These are phyloP conservation scores for Aspergillus sclerotialis DNA, from an alignment of 2,329 filamentous ascomycete genomes.

Conservation along the genomic window DNA sequence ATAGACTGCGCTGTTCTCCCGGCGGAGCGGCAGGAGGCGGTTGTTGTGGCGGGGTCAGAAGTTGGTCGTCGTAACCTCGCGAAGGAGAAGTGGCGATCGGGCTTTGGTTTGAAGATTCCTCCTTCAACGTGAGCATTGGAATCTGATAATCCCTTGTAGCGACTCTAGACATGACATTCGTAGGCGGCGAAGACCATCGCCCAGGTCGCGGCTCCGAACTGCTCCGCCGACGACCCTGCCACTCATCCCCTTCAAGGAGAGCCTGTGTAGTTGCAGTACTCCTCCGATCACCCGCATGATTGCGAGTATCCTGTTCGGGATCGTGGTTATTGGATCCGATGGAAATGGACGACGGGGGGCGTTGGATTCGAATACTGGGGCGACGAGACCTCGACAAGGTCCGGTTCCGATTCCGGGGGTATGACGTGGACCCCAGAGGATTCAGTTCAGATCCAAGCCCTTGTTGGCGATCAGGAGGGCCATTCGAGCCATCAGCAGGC, in stretches of 20 bases:
- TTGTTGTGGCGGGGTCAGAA: constrained; percentile 7
- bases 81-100: constrained; percentile 5
- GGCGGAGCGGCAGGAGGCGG: constrained; percentile 10
- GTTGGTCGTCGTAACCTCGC: constrained; percentile 4
- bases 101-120: constrained; percentile 22
- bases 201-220: constrained; percentile 34
- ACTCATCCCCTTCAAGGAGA: constrained; percentile 19
- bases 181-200: constrained; percentile 22
- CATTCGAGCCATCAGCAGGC: constrained; percentile 16
- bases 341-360: constrained; percentile 10
- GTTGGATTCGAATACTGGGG: constrained; percentile 25
- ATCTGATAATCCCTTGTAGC: constrained; percentile 11
- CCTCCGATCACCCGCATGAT: constrained; percentile 1
- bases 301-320: neutral
- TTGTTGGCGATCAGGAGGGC: constrained; percentile 5
- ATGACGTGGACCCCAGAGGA: constrained; percentile 10
- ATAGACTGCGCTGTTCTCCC: constrained; percentile 11
- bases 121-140: constrained; percentile 26
- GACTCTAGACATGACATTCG: constrained; percentile 14
- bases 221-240: constrained; percentile 30
- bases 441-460: neutral
- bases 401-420: constrained; percentile 12
- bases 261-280: constrained; percentile 2
- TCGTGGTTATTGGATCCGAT: neutral
- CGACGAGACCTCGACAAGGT: constrained; percentile 20